Conservation (phyloP, 2,329 filamentous ascomycete species). For the Cladosporium oxysporum region DNA sequence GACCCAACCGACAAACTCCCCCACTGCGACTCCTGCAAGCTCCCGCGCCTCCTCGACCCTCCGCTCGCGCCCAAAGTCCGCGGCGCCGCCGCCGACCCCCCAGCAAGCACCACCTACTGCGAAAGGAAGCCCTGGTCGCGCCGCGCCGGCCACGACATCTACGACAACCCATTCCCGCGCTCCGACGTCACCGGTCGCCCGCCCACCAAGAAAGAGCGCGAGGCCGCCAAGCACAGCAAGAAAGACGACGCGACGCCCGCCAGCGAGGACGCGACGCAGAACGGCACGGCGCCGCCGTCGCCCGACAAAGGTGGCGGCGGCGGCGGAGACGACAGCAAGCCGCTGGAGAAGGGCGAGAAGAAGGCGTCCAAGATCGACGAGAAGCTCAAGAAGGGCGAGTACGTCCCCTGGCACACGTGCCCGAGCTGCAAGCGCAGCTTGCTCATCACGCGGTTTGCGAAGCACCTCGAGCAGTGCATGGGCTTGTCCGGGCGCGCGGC, state of each 20-base stretch:
- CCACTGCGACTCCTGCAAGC: slow-evolving; percentile 71
- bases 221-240: slow-evolving; percentile 57
- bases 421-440: slow-evolving; percentile 63
- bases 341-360: slow-evolving; percentile 50
- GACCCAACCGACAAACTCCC: slow-evolving; percentile 71
- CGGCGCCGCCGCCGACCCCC: slow-evolving; percentile 41
- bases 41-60: slow-evolving; percentile 72
- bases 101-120: slow-evolving; percentile 64
- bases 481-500: slow-evolving; percentile 57
- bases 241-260: slow-evolving; percentile 44
- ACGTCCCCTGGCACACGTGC: slow-evolving; percentile 58
- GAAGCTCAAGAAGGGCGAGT: slow-evolving; percentile 53
- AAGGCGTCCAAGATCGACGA: slow-evolving; percentile 43
- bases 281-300: slow-evolving; percentile 37
- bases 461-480: slow-evolving; percentile 63
- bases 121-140: slow-evolving; percentile 77
- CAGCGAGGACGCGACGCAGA: slow-evolving; percentile 42
- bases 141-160: slow-evolving; percentile 75
- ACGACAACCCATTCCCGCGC: slow-evolving; percentile 77
- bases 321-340: slow-evolving; percentile 30
- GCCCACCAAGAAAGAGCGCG: slow-evolving; percentile 74
- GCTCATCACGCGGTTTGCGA: slow-evolving; percentile 61
- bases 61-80: slow-evolving; percentile 54
- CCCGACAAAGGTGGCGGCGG: slow-evolving; percentile 27
- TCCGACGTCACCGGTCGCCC: slow-evolving; percentile 56